These are phyloP conservation scores for Fraxinus velutina DNA, from an alignment of 305 asterid genomes.

Conservation along the genomic window DNA sequence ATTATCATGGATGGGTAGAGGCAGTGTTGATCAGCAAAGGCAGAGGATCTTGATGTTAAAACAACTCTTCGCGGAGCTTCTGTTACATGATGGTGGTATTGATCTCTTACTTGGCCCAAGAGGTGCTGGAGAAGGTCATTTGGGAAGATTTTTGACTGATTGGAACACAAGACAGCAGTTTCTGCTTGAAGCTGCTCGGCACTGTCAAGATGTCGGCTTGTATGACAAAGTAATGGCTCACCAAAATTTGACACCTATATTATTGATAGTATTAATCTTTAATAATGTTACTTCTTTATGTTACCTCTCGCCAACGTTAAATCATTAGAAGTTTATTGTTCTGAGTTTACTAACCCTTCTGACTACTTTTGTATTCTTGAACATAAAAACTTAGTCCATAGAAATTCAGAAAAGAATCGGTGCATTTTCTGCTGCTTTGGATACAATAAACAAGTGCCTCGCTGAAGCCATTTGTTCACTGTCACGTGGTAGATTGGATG, in stretches of 20 bases:
- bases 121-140: slow-evolving; percentile 85
- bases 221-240: slow-evolving; percentile 70
- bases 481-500: slow-evolving; percentile 87
- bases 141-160: slow-evolving; percentile 78
- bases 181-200: slow-evolving; percentile 83
- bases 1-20: slow-evolving; percentile 83
- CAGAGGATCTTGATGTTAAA: slow-evolving; percentile 74
- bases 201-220: slow-evolving; percentile 72
- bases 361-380: slow-evolving; percentile 12
- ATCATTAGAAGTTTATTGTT: slow-evolving; percentile 18
- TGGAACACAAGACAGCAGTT: slow-evolving; percentile 64
- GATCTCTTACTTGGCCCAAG: slow-evolving; percentile 76
- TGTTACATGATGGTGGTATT: slow-evolving; percentile 76
- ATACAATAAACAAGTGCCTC: slow-evolving; percentile 76
- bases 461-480: slow-evolving; percentile 89
- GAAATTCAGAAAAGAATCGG: slow-evolving; percentile 93
- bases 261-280: slow-evolving; percentile 7
- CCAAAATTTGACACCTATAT: slow-evolving; percentile 4
- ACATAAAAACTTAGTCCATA: slow-evolving; percentile 51
- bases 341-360: slow-evolving; percentile 13
- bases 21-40: slow-evolving; percentile 78
- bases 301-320: background rate
- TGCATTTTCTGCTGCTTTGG: slow-evolving; percentile 82
- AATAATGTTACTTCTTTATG: background rate
- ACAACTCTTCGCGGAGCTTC: slow-evolving; percentile 79